phyloP scores from a whole-genome alignment of 2,329 filamentous ascomycete species.

The Neocatenulostroma microsporum region DNA sequence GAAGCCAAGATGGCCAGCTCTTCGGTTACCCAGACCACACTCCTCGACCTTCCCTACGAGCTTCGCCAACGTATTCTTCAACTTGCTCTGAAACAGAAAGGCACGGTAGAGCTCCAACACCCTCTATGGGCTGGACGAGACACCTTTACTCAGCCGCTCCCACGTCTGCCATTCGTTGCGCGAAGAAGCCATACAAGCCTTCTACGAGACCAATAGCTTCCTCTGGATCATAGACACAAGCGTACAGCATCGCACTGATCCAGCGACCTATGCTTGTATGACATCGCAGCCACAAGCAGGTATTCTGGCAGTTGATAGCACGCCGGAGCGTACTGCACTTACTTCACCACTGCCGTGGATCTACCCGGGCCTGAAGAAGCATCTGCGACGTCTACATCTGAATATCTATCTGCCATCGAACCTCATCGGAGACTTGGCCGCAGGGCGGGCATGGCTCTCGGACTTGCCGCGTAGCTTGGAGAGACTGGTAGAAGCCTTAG shows the following conservation, averaged over 20 bases:
- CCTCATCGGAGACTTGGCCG: neutral
- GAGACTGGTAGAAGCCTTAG: conserved; percentile 12
- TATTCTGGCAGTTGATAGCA: neutral
- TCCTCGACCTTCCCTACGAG: neutral
- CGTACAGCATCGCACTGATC: conserved; percentile 9
- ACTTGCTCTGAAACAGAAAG: conserved; percentile 9
- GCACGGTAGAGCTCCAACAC: conserved; percentile 16
- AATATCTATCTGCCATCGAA: conserved; percentile 16
- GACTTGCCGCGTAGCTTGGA: neutral
- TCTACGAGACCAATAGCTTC: conserved; percentile 18
- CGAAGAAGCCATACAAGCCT: conserved; percentile 15
- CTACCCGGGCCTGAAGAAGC: conserved; percentile 11
- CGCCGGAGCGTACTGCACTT: too few relatives aligned
- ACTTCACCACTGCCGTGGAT: conserved; percentile 16
- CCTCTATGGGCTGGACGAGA: conserved; percentile 17
- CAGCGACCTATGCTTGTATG: conserved; percentile 6
- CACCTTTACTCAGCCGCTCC: conserved; percentile 13
- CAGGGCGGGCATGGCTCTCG: conserved; percentile 5
- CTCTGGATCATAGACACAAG: conserved; percentile 18
- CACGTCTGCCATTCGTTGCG: conserved; percentile 13
- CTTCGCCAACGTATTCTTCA: conserved; percentile 12
- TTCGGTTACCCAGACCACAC: too few relatives aligned
- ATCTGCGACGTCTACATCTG: conserved; percentile 13
- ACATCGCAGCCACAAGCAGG: neutral
- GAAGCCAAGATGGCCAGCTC: too few relatives aligned